phyloP scores from a whole-genome alignment of 345 rosid species.

The Anastatica hierochuntica region DNA sequence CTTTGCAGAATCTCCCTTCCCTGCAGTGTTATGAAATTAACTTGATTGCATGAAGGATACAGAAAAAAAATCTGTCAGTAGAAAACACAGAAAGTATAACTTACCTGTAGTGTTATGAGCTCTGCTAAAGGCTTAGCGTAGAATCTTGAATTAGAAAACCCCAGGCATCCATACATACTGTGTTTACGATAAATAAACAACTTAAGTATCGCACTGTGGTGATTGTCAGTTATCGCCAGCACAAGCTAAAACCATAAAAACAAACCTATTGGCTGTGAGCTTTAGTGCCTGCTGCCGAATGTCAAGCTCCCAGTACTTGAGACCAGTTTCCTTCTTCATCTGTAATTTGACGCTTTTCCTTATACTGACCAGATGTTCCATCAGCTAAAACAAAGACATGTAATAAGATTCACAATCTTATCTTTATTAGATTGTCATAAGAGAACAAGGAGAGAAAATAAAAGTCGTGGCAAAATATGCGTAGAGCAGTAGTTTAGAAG shows the following conservation, averaged over 20 bases:
- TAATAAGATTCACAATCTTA: conserved; percentile 10
- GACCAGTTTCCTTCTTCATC: conserved; percentile 82
- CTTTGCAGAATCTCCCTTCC: conserved; percentile 97
- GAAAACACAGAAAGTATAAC: conserved; percentile 13
- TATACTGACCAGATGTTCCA: conserved; percentile 74
- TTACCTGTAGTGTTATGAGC: conserved; percentile 83
- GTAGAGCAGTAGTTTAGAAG: background rate
- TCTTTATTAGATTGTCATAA: background rate
- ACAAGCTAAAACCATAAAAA: conserved; percentile 16
- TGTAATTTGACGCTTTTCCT: conserved; percentile 74
- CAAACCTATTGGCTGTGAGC: conserved; percentile 93
- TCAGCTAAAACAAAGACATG: conserved; percentile 49
- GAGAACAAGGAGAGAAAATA: conserved; percentile 7
- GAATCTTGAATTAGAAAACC: conserved; percentile 95
- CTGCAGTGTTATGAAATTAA: conserved; percentile 32
- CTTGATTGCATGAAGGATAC: background rate
- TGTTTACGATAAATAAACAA: conserved; percentile 11
- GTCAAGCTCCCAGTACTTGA: conserved; percentile 77
- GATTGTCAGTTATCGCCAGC: background rate
- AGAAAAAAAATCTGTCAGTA: background rate
- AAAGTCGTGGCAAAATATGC: conserved; percentile 9
- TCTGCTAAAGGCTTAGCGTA: conserved; percentile 98
- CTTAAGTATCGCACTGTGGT: background rate
- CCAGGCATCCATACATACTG: conserved; percentile 99
- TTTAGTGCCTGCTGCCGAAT: conserved; percentile 97